Conservation (phyloP, 2,329 filamentous ascomycete species). For the Emmonsia crescens region DNA sequence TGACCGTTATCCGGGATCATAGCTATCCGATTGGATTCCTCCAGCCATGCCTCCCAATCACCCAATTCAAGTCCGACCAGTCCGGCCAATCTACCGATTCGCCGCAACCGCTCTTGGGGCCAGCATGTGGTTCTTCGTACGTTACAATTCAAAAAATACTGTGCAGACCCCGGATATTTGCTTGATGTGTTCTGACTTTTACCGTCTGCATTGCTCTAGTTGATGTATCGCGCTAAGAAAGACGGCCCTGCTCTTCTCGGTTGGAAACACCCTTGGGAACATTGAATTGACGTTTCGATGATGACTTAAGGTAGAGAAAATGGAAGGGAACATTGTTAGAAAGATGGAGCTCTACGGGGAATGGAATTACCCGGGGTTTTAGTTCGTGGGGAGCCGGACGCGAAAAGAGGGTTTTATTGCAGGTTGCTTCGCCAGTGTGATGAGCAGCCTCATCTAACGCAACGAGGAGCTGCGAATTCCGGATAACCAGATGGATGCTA, state of each 20-base stretch:
- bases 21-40: background rate
- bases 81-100: conserved; percentile 66
- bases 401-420: background rate
- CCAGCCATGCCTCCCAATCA: conserved; percentile 31
- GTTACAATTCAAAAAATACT: conserved; percentile 25
- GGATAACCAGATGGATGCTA: background rate
- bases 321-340: background rate
- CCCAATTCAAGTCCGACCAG: conserved; percentile 45
- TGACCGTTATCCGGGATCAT: background rate
- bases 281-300: conserved; percentile 42
- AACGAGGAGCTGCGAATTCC: background rate
- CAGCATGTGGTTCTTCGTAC: conserved; percentile 99
- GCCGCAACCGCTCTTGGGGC: conserved; percentile 79
- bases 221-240: conserved; percentile 95
- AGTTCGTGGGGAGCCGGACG: background rate
- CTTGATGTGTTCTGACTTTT: conserved; percentile 1
- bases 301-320: background rate
- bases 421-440: background rate
- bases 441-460: background rate
- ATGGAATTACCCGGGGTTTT: background rate
- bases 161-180: conserved; percentile 13
- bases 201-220: conserved; percentile 38
- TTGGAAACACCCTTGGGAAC: conserved; percentile 95
- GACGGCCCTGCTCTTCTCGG: conserved; percentile 85
- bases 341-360: background rate